Conservation (phyloP, 352 stramenopile genomes). For the Globisporangium nagaii region DNA sequence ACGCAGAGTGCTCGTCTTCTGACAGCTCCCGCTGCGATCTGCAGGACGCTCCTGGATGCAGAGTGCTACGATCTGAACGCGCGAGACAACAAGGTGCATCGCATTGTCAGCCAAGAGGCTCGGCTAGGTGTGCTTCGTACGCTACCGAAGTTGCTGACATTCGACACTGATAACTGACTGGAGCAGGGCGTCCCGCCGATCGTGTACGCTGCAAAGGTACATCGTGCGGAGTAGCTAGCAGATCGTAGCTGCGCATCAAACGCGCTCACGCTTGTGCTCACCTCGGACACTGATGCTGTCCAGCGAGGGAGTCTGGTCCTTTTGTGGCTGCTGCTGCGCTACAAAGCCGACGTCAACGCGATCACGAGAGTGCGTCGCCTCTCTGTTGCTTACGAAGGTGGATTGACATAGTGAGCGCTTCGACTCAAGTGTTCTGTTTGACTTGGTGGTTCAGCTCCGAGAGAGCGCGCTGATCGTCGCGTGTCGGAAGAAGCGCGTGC, state of each 20-base stretch:
- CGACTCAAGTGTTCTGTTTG: not conserved
- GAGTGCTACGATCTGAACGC: slow-evolving; percentile 51
- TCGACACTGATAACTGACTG: not conserved
- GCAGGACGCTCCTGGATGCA: slow-evolving; percentile 37
- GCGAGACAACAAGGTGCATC: slow-evolving; percentile 31
- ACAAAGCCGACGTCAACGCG: slow-evolving; percentile 55
- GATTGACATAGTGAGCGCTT: too few species aligned
- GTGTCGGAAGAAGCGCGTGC: slow-evolving; percentile 41
- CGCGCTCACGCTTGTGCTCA: too few species aligned
- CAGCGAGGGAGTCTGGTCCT: slow-evolving; percentile 43
- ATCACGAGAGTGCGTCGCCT: slow-evolving; percentile 32
- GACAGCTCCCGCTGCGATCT: not conserved
- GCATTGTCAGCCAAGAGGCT: too few species aligned
- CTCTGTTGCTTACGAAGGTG: too few species aligned
- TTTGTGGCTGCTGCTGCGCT: slow-evolving; percentile 42
- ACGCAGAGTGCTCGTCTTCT: not conserved
- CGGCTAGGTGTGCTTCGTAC: too few species aligned
- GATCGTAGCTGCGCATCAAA: not conserved
- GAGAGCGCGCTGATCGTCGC: slow-evolving; percentile 47
- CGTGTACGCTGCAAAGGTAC: slow-evolving; percentile 53
- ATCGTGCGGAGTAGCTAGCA: not conserved
- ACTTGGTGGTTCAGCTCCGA: slow-evolving; percentile 18
- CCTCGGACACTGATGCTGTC: not conserved
- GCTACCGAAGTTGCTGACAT: too few species aligned
- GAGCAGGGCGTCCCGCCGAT: slow-evolving; percentile 46